A percentile compares a stretch with the other conserved stretches of the same genome.
Evolutionary conservation across 768 basidiomycete species (phyloP).

Genomic region (Suillus placidus): DNA sequence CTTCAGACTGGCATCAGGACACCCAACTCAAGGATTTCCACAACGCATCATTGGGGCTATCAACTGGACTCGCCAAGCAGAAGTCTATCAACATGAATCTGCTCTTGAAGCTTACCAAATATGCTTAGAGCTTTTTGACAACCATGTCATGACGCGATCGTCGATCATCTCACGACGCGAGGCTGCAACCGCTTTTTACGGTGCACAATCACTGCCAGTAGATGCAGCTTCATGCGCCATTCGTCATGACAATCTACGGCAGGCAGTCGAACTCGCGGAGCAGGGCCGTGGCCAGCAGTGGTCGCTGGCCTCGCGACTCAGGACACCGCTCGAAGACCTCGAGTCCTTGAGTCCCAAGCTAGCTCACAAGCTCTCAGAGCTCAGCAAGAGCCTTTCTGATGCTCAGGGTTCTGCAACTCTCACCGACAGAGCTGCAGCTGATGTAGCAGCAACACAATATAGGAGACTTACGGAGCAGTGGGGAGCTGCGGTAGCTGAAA

Average conservation of each 20-base stretch:
- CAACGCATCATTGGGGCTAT: accelerated
- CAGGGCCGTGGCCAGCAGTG: background rate
- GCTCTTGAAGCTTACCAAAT: background rate
- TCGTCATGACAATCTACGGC: accelerated
- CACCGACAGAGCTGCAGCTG: background rate
- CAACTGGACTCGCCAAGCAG: background rate
- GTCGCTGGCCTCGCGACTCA: background rate
- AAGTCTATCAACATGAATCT: background rate
- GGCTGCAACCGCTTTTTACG: background rate
- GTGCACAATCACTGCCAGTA: background rate
- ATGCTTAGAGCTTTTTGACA: background rate
- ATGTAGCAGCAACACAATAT: accelerated
- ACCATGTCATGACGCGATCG: background rate
- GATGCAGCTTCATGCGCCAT: background rate
- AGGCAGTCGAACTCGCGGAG: background rate
- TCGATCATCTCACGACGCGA: background rate
- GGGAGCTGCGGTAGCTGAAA: background rate
- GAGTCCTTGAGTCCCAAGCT: background rate
- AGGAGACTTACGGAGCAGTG: background rate
- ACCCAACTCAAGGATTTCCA: background rate
- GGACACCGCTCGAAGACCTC: background rate
- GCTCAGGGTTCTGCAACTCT: background rate
- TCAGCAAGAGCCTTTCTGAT: background rate
- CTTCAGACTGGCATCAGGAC: background rate
- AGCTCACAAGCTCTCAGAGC: background rate